A percentile compares a stretch with the other conserved stretches of the same genome.
Conservation (phyloP, 768 basidiomycete genomes). For the Galerina sulciceps region DNA sequence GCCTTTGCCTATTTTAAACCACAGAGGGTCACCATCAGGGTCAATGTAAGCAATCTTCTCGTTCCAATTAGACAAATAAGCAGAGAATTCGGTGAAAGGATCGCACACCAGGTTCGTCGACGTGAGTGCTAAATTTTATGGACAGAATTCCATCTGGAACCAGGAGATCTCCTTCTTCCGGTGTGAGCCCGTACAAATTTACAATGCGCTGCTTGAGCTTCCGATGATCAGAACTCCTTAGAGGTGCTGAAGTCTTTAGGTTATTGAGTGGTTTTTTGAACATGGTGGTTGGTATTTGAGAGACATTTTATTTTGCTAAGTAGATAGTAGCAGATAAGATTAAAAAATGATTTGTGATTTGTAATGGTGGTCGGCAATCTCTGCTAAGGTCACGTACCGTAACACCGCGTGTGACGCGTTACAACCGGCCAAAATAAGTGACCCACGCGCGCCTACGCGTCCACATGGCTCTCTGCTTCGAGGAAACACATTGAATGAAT, state of each 20-base stretch:
- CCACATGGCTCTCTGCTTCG: too few relatives aligned
- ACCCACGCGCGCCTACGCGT: too few relatives aligned
- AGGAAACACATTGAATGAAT: too few relatives aligned
- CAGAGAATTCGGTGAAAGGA: neutral
- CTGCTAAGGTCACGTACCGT: too few relatives aligned
- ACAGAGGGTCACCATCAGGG: slow-evolving; percentile 71
- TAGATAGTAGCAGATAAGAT: too few relatives aligned
- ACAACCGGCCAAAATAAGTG: too few relatives aligned
- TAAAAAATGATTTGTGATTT: too few relatives aligned
- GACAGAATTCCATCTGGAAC: slow-evolving; percentile 77
- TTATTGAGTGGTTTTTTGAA: slow-evolving; percentile 79
- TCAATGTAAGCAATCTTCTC: slow-evolving; percentile 66
- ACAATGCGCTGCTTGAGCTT: slow-evolving; percentile 69
- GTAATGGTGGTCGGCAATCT: too few relatives aligned
- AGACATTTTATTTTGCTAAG: too few relatives aligned
- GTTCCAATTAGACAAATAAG: slow-evolving; percentile 1
- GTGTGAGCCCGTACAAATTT: slow-evolving; percentile 45
- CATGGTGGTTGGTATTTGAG: slow-evolving; percentile 41
- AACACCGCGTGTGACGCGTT: too few relatives aligned
- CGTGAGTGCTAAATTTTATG: slow-evolving; percentile 69
- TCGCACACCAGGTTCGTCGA: slow-evolving; percentile 68
- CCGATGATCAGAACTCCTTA: slow-evolving; percentile 73
- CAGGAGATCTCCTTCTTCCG: slow-evolving; percentile 68
- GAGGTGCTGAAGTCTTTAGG: slow-evolving; percentile 75
- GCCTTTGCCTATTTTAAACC: slow-evolving; percentile 77